Base-by-base conservation (phyloP, 306 rosid genomes). In the Hippophae rhamnoides region DNA sequence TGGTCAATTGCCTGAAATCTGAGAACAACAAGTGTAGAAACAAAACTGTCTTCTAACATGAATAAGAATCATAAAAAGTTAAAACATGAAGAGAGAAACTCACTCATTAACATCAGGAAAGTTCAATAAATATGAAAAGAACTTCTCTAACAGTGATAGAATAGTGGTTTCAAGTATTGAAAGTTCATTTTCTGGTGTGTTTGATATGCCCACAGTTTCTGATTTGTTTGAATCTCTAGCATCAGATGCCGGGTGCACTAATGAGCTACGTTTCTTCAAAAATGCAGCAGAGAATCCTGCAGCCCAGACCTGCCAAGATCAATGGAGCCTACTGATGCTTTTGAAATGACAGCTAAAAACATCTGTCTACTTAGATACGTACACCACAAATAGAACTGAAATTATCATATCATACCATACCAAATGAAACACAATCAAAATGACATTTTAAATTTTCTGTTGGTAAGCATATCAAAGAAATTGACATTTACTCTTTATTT, bases 231-330 rank as follows among this genome's bases (percentile, higher is more conserved):
- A 40, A 68, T 69, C 73, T 53, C 63, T 58, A 41, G 56, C 73
- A 41, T 77, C 63, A 18, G 43, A 57, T 10, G 31, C 47, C 3
- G 76, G 42, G 56, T 61, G 72, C 48, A 78, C 47, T 14, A 73
- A 63, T 52, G 88, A 79, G 74, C 74, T 85, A 10, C 54, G 74
- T 48, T 88, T 92, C 78, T 87, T 80, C 62, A 92, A 61, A 73
- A 88, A 74, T 23, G 95, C 98, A 0, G 86, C 77, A 61, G 83
- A 72, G 68, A 92, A 92, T 48, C 98, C 98, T 2, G 95, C 93
- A 58, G 98, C 95, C 96, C 93, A 92, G 58, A 92, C 95, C 98
- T 92, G 73, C 41, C 18, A 62, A 27, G 58, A 51, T 65, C 6
- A 62, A 47, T 43, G 44, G 12, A 52, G 56, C 40, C 25, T 60